Evolutionary conservation across 2,329 filamentous ascomycete genomes (phyloP).

Genomic region (Scolecobasidium constrictum): DNA sequence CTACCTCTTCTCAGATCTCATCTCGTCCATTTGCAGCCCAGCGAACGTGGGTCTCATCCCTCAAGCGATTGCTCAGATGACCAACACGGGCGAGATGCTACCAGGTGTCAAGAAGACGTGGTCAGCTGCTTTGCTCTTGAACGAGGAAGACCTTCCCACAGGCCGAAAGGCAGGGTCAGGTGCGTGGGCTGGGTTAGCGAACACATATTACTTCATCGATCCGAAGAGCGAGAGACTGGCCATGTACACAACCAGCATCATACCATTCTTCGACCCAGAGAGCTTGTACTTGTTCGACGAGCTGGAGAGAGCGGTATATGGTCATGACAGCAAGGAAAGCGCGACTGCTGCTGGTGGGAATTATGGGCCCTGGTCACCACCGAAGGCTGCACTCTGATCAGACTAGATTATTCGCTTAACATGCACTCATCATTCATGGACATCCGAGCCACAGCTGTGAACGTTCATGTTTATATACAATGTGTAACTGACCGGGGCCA

Average conservation of each 20-base stretch:
- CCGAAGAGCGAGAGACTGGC: conserved; percentile 44
- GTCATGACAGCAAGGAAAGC: neutral
- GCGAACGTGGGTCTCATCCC: conserved; percentile 37
- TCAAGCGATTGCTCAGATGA: conserved; percentile 22
- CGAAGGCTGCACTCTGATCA: no score
- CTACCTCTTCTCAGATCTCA: conserved; percentile 55
- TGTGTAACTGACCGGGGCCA: no score
- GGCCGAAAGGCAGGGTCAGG: conserved; percentile 45
- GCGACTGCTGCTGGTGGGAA: neutral
- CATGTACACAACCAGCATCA: conserved; percentile 19
- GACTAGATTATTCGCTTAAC: no score
- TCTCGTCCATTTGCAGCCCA: conserved; percentile 31
- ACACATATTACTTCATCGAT: conserved; percentile 54
- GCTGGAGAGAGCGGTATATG: conserved; percentile 6
- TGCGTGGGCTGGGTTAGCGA: conserved; percentile 52
- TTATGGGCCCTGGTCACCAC: neutral
- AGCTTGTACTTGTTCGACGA: conserved; percentile 3
- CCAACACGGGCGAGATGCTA: conserved; percentile 41
- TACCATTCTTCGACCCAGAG: conserved; percentile 18
- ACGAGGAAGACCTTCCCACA: conserved; percentile 38
- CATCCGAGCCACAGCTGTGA: no score
- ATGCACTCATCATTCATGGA: no score
- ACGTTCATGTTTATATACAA: no score
- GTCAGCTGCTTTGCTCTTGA: conserved; percentile 5
- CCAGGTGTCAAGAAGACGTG: conserved; percentile 16